Evolutionary conservation across 768 basidiomycete genomes (phyloP), one percentile per base, ranked within the genome.

Genomic region (Russula emetica): DNA sequence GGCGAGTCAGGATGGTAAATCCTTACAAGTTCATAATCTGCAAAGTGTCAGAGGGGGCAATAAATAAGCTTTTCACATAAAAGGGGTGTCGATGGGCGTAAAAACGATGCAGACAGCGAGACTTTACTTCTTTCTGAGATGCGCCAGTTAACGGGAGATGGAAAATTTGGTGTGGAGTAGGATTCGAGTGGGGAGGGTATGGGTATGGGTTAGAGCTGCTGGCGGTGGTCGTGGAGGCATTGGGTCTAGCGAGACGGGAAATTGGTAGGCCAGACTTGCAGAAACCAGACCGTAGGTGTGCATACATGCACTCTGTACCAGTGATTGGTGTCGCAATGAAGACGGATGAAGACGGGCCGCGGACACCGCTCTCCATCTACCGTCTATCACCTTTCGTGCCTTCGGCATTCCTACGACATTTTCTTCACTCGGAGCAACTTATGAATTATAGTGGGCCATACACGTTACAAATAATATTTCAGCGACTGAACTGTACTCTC

Each of bases 21-120:
- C 45, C 85, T 80, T 36, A 91, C 90, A 51, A 92, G 87, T 66
- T 90, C 89, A 70, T 84, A 89, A 73, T 91, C 89, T 92, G 67
- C 30, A 24, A 20, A 11, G n/a, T 20, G 36, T 30, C 34, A n/a
- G n/a, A 38, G 28, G 52, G 30, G 22, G 30, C 9, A 45, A 10
- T 1, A 13, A 38, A 16, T 10, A 4, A 42, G 14, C n/a, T 7
- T 40, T 59, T 44, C 63, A 58, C 42, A 45, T 49, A 42, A 13
- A n/a, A 47, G 38, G 53, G 58, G 24, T 66, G 68, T n/a, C 26
- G 40, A 69, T 50, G 34, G 34, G 40, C 42, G 38, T 40, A 18
- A n/a, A n/a, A n/a, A 51, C 26, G 52, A 49, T 47, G 69, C 76
- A 59, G 30, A 78, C 77, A 78, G 30, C 77, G 70, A 36, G 74